phyloP scores from a whole-genome alignment of 1,139 yeast genomes.

The Waltiozyma sp. region DNA sequence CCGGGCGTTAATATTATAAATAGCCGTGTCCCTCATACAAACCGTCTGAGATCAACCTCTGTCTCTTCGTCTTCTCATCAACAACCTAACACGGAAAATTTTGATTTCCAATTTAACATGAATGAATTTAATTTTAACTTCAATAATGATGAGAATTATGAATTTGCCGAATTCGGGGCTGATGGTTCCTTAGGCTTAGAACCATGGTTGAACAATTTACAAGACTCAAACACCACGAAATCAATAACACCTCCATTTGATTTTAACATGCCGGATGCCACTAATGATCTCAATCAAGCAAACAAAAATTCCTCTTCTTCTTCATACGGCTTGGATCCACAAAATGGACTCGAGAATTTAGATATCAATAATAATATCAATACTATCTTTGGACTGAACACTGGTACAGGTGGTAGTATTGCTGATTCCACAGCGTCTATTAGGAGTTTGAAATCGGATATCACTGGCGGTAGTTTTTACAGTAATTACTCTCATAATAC shows the following conservation, averaged over 20 bases:
- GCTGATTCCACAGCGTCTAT: too few relatives aligned
- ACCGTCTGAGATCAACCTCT: background rate
- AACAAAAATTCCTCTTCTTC: background rate
- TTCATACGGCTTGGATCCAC: background rate
- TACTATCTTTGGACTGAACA: background rate
- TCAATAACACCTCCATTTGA: background rate
- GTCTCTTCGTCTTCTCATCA: background rate
- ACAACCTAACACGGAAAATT: background rate
- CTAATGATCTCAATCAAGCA: background rate
- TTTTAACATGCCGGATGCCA: background rate
- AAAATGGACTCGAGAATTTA: too few relatives aligned
- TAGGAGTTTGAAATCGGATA: background rate
- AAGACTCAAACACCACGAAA: background rate
- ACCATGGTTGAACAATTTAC: constrained; percentile 29
- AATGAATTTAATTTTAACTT: background rate
- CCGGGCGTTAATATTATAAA: background rate
- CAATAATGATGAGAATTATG: constrained; percentile 10
- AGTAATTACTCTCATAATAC: background rate
- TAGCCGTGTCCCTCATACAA: background rate
- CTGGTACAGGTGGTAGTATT: background rate
- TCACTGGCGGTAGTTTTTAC: background rate
- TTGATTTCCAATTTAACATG: constrained; percentile 2
- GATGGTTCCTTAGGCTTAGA: constrained; percentile 61
- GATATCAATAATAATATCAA: background rate
- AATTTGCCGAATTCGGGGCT: constrained; percentile 36